Base-by-base conservation (phyloP, 1,139 yeast genomes). In the Suhomyces panamericanus region DNA sequence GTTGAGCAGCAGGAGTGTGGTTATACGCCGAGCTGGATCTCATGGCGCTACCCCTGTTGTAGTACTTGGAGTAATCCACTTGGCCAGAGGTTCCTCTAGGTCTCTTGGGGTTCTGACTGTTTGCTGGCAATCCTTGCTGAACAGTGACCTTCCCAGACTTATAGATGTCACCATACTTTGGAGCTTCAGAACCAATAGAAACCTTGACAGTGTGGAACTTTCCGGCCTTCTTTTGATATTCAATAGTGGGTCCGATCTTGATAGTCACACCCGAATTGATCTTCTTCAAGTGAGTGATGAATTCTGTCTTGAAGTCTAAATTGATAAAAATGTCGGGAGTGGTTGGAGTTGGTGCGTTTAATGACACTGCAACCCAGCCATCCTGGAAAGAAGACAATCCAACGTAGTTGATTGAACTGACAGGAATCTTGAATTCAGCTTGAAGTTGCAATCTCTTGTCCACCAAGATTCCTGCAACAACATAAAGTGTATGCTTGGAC, bases 151-250 rank as follows among this genome's bases (percentile, higher is more conserved):
- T 81, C 52, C 96, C 89, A 4, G 96, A 88, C 69, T 93, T 95
- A 69, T 95, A 95, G 11, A 69, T 50, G 64, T 93, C 99, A 38
- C 87, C 77, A 50, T 78, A 62, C 10, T 62, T 64, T 5, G 95
- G 90, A 14, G 70, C 64, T 20, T 60, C 60, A 2, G 86, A 83
- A 9, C 84, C 85, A 38, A 74, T 62, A 38, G 75, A 80, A 56
- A 86, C 81, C 63, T 87, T 91, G 51, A 95, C 85, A 4, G 78
- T 65, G 49, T 89, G 93, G 49, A 77, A 70, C 61, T 85, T 86
- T 3, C 96, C 96, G 1, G 97, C 90, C 61, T 91, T 93, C 77
- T 93, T 95, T 66, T 85, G 88, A 65, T 93, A 95, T 49, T 80
- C 80, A 47, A 95, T 78, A 0, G 87, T 79, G 6, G 87, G 79